A percentile compares a stretch with the other conserved stretches of the same genome.
Evolutionary conservation across 2,329 filamentous ascomycete species (phyloP).

Genomic region (Cladosporium sp.): DNA sequence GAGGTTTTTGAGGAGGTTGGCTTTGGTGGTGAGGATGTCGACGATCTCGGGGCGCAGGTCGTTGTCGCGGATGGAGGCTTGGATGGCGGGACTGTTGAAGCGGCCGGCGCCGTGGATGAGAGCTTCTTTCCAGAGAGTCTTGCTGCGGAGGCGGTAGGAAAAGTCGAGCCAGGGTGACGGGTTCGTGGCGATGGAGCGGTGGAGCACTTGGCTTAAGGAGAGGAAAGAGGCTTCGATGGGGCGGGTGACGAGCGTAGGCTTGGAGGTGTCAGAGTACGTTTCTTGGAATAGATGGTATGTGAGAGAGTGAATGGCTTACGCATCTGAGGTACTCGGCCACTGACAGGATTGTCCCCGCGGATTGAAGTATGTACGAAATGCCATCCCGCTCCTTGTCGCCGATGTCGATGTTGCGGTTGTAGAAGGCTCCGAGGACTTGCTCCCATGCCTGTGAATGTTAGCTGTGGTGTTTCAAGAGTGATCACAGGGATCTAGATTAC

Average conservation of each 20-base stretch:
- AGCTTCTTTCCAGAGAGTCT: conserved; percentile 47
- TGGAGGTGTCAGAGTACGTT: not conserved
- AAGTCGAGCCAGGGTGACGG: conserved; percentile 51
- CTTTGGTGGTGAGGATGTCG: conserved; percentile 35
- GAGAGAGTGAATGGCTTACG: conserved; percentile 25
- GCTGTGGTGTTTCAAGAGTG: not conserved
- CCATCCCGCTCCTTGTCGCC: conserved; percentile 39
- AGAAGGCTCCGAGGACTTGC: conserved; percentile 49
- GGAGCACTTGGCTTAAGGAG: conserved; percentile 49
- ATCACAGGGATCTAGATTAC: conserved; percentile 13
- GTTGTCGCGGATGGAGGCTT: conserved; percentile 26
- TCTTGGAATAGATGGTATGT: not conserved
- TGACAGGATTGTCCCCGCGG: conserved; percentile 44
- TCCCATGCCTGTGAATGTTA: conserved; percentile 39
- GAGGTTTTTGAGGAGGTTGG: conserved; percentile 32
- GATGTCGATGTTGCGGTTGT: conserved; percentile 45
- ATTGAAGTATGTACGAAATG: conserved; percentile 42
- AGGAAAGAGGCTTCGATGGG: conserved; percentile 51
- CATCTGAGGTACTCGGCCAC: conserved; percentile 51
- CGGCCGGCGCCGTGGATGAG: conserved; percentile 47
- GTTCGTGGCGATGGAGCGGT: conserved; percentile 44
- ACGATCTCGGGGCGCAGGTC: conserved; percentile 27
- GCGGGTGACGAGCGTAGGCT: conserved; percentile 43
- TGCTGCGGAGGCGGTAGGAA: conserved; percentile 47
- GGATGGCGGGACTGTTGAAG: conserved; percentile 35